Percentiles rank a stretch among this genome's conserved stretches.
Evolutionary conservation across 441 rosid species (phyloP).

Genomic region (Jatropha multifida): DNA sequence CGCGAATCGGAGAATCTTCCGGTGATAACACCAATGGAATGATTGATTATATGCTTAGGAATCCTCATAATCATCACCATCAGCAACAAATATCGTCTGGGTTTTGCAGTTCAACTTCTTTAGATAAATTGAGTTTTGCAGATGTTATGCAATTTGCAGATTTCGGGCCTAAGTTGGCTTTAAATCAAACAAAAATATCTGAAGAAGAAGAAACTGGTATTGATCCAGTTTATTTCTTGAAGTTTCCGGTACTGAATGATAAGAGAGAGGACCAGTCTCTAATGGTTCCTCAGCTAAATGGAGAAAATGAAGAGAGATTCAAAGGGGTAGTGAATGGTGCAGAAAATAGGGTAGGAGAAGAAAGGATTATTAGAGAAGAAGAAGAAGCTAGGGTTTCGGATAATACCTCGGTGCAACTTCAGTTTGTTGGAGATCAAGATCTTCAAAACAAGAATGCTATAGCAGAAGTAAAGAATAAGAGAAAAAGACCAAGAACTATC

Average conservation of each 20-base stretch:
- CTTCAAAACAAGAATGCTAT: conserved; percentile 27
- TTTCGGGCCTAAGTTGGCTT: conserved; percentile 67
- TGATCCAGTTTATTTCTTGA: conserved; percentile 80
- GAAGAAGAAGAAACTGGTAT: conserved; percentile 58
- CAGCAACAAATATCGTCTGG: conserved; percentile 42
- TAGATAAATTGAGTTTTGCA: conserved; percentile 70
- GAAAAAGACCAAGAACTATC: conserved; percentile 65
- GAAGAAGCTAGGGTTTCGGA: conserved; percentile 54
- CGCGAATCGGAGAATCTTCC: conserved; percentile 35
- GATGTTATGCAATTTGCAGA: conserved; percentile 93
- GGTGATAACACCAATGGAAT: conserved; percentile 37
- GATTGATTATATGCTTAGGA: conserved; percentile 62
- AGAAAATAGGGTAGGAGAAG: conserved; percentile 20
- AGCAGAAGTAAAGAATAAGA: conserved; percentile 53
- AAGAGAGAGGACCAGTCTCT: conserved; percentile 41
- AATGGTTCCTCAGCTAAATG: conserved; percentile 36
- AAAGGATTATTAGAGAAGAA: conserved; percentile 27
- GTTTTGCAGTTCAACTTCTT: conserved; percentile 46
- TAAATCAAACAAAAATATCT: conserved; percentile 52
- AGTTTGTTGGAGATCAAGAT: conserved; percentile 39
- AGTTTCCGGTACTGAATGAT: conserved; percentile 77
- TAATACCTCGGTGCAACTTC: conserved; percentile 52
- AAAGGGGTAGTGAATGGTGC: conserved; percentile 14
- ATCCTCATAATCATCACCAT: conserved; percentile 43
- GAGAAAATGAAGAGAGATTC: conserved; percentile 24